Percentiles rank a stretch among this genome's conserved stretches.
phyloP scores from a whole-genome alignment of 495 filamentous ascomycete species.

The Trichoderma parareesei region DNA sequence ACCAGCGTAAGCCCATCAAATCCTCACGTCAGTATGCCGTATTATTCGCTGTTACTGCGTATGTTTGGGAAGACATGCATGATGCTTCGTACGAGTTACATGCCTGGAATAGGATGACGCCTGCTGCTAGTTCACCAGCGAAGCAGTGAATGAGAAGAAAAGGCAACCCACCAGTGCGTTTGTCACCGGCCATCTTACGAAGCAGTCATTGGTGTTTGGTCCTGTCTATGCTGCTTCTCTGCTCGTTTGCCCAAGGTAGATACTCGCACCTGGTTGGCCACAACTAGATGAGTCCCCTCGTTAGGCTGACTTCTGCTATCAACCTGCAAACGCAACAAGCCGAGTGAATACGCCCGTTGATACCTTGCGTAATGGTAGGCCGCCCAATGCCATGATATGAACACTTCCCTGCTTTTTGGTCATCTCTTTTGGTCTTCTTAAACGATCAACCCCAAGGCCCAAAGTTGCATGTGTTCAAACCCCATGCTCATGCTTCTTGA shows the following conservation, averaged over 20 bases:
- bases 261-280: background rate
- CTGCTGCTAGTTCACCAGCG: no score
- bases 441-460: no score
- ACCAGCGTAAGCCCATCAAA: background rate
- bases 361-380: background rate
- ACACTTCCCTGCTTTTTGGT: background rate
- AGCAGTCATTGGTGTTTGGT: no score
- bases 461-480: no score
- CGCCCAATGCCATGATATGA: background rate
- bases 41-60: background rate
- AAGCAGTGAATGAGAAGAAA: background rate
- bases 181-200: no score
- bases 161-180: no score
- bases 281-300: background rate
- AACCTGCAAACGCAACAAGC: background rate
- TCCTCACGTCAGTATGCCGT: no score
- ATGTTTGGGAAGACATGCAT: background rate
- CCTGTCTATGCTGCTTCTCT: background rate
- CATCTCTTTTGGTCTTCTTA: no score
- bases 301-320: background rate
- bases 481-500: background rate
- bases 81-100: no score
- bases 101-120: no score
- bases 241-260: background rate
- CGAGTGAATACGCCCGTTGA: background rate